Percentiles rank a stretch among this genome's conserved stretches.
These are phyloP conservation scores for Globisporangium paddicum DNA, from an alignment of 352 stramenopile species.

Conservation along the genomic window DNA sequence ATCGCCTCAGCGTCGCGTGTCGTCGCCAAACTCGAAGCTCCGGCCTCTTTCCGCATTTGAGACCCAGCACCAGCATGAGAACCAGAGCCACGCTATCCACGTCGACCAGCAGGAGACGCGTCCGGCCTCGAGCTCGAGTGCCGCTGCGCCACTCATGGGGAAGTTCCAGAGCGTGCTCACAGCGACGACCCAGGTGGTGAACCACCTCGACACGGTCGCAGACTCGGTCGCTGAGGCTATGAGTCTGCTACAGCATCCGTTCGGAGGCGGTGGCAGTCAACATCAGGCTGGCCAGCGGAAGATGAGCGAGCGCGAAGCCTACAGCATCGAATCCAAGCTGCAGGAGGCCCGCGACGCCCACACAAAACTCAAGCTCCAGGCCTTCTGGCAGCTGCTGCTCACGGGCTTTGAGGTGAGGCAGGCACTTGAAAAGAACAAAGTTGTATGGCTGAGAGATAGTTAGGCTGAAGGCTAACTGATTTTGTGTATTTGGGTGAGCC, in stretches of 20 bases:
- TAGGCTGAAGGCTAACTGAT: too few species aligned
- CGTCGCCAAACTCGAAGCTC: not conserved
- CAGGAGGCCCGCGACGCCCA: slow-evolving; percentile 26
- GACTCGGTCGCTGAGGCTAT: slow-evolving; percentile 31
- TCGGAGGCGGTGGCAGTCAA: slow-evolving; percentile 7
- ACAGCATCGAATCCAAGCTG: slow-evolving; percentile 18
- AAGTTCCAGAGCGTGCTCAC: slow-evolving; percentile 22
- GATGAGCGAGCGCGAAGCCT: slow-evolving; percentile 20
- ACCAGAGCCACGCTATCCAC: slow-evolving; percentile 13
- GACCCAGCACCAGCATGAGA: not conserved
- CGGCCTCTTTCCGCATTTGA: not conserved
- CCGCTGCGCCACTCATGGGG: slow-evolving; percentile 14
- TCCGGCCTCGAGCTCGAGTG: not conserved
- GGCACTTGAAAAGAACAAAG: too few species aligned
- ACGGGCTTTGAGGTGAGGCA: slow-evolving; percentile 46
- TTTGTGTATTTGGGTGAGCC: not conserved
- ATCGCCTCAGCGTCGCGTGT: not conserved
- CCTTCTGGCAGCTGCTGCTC: slow-evolving; percentile 49
- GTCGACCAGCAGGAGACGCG: slow-evolving; percentile 6
- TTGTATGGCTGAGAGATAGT: too few species aligned
- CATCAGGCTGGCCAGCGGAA: not conserved
- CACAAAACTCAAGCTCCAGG: slow-evolving; percentile 35
- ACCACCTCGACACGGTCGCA: slow-evolving; percentile 17
- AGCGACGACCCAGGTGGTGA: slow-evolving; percentile 20
- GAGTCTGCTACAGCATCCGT: slow-evolving; percentile 25